phyloP scores from a whole-genome alignment of 305 asterid genomes.

The Nicotiana rustica region DNA sequence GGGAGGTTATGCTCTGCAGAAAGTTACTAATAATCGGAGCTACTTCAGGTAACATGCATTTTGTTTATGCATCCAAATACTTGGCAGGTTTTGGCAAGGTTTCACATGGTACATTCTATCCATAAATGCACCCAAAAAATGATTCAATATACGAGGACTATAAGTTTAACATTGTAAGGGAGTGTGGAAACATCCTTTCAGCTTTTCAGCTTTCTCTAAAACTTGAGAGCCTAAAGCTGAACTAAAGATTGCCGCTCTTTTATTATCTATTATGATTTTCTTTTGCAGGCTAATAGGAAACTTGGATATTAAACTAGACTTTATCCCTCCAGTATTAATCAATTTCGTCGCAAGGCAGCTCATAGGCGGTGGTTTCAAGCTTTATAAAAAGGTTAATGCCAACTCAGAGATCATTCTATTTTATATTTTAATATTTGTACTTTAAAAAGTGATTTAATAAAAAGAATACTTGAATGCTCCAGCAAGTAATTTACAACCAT shows the following conservation, averaged over 20 bases:
- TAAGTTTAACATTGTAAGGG: too few species aligned
- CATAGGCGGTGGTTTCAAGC: conserved; percentile 90
- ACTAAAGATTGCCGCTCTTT: too few species aligned
- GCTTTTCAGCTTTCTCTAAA: too few species aligned
- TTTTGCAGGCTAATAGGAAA: conserved; percentile 77
- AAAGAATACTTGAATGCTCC: background rate
- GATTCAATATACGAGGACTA: too few species aligned
- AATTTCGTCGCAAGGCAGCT: conserved; percentile 92
- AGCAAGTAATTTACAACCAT: background rate
- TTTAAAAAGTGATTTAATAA: background rate
- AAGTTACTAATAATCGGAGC: conserved; percentile 67
- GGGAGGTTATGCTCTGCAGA: conserved; percentile 88
- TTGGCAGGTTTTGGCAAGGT: too few species aligned
- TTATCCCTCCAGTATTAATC: conserved; percentile 79
- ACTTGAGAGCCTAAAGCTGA: too few species aligned
- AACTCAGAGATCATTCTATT: conserved; percentile 14
- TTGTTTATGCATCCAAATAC: too few species aligned
- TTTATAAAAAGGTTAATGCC: conserved; percentile 74
- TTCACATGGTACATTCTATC: too few species aligned
- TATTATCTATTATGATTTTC: background rate
- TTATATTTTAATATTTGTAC: background rate
- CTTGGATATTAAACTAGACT: conserved; percentile 80
- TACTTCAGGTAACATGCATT: conserved; percentile 64
- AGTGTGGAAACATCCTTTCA: too few species aligned
- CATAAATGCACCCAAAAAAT: too few species aligned